These are phyloP conservation scores for Nowakowskiella sp. DNA, from an alignment of 192 early-diverging fungal species.

Conservation along the genomic window DNA sequence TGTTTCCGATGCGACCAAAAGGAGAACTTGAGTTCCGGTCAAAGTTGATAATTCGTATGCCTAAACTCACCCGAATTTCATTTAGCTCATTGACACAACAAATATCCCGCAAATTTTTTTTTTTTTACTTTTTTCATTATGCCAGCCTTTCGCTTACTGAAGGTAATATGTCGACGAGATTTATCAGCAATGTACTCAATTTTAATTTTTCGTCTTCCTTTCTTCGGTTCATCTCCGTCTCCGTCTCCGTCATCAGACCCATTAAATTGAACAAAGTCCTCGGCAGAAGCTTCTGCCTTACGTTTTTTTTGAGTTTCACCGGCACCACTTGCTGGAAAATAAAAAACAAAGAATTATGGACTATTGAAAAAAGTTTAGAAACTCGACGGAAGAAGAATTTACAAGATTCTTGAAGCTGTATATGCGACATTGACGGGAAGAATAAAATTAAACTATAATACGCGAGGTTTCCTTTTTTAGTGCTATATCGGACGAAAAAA, in stretches of 20 bases:
- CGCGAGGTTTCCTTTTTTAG: too few species aligned
- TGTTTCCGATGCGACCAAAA: conserved; percentile 89
- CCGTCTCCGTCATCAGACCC: conserved; percentile 63
- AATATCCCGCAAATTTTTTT: neutral
- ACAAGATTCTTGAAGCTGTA: too few species aligned
- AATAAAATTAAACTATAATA: too few species aligned
- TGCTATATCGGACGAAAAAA: too few species aligned
- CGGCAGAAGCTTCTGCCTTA: too few species aligned
- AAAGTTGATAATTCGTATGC: conserved; percentile 88
- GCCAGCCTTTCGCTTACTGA: conserved; percentile 90
- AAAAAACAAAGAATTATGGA: too few species aligned
- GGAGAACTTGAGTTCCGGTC: conserved; percentile 88
- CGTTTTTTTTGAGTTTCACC: too few species aligned
- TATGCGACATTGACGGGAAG: too few species aligned
- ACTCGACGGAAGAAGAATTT: too few species aligned
- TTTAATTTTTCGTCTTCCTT: conserved; percentile 89
- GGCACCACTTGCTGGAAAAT: too few species aligned
- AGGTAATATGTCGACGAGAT: conserved; percentile 86
- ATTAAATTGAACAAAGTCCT: neutral
- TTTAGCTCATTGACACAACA: neutral
- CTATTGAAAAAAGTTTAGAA: too few species aligned
- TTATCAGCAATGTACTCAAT: conserved; percentile 95
- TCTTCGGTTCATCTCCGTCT: conserved; percentile 53
- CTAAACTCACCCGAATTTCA: conserved; percentile 21
- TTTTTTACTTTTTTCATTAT: conserved; percentile 89